Percentiles rank a stretch among this genome's conserved stretches.
Conservation (phyloP, 768 basidiomycete species). For the Mycena olivaceomarginata region DNA sequence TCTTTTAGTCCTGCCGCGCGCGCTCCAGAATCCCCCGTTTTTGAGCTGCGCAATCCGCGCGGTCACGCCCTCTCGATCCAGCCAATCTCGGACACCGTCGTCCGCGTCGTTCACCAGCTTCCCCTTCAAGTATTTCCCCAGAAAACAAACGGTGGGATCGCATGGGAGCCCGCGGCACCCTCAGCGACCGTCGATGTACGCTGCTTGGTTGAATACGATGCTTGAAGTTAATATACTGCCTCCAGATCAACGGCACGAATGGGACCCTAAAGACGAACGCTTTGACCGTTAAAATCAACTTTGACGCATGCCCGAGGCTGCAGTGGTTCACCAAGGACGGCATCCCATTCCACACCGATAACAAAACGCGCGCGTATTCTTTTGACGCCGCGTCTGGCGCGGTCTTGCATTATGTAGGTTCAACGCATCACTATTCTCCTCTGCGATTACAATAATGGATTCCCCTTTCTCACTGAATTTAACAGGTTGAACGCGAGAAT, state of each 20-base stretch:
- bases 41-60: constrained; percentile 38
- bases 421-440: neutral
- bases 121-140: constrained; percentile 41
- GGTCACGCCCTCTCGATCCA: constrained; percentile 39
- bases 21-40: constrained; percentile 4
- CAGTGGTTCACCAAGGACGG: constrained; percentile 43
- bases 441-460: neutral
- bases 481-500: constrained; percentile 38
- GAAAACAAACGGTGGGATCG: constrained; percentile 38
- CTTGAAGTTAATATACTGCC: neutral
- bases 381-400: constrained; percentile 43
- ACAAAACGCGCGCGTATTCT: constrained; percentile 41
- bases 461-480: neutral
- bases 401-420: constrained; percentile 41
- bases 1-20: constrained; percentile 19
- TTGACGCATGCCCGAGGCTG: constrained; percentile 37
- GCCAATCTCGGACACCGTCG: constrained; percentile 41
- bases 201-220: neutral
- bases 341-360: constrained; percentile 38
- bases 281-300: constrained; percentile 37
- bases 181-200: constrained; percentile 24
- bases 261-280: constrained; percentile 34
- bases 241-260: constrained; percentile 12
- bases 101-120: constrained; percentile 43
- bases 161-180: constrained; percentile 22